Conservation (phyloP, 345 rosid genomes). For the Brassica napus region DNA sequence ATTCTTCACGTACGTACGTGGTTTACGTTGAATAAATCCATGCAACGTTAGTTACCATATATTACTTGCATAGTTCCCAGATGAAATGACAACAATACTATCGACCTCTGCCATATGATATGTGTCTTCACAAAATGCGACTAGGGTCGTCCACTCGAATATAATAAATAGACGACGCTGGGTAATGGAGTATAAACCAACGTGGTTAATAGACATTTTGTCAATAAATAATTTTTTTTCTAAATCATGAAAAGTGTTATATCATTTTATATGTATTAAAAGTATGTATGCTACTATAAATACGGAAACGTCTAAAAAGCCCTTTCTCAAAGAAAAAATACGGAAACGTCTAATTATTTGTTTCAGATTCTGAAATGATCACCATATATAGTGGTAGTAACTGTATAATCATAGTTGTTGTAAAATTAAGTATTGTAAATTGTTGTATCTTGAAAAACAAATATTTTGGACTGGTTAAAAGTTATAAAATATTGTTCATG, state of each 20-base stretch:
- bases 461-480: constrained; percentile 12
- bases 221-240: no score
- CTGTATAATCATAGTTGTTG: not conserved
- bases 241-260: no score
- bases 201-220: no score
- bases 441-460: not conserved
- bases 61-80: not conserved
- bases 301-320: not conserved
- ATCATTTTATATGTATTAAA: no score
- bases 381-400: no score
- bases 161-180: not conserved
- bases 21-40: not conserved
- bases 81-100: not conserved
- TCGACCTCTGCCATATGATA: not conserved
- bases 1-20: no score
- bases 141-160: constrained; percentile 7
- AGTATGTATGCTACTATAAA: not conserved
- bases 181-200: not conserved
- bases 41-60: not conserved
- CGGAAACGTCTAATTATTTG: no score
- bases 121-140: not conserved
- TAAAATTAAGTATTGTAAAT: not conserved
- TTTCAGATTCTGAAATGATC: no score
- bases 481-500: not conserved
- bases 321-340: no score